These are phyloP conservation scores for Suhomyces sp. DNA, from an alignment of 805 yeast genomes.

Conservation along the genomic window DNA sequence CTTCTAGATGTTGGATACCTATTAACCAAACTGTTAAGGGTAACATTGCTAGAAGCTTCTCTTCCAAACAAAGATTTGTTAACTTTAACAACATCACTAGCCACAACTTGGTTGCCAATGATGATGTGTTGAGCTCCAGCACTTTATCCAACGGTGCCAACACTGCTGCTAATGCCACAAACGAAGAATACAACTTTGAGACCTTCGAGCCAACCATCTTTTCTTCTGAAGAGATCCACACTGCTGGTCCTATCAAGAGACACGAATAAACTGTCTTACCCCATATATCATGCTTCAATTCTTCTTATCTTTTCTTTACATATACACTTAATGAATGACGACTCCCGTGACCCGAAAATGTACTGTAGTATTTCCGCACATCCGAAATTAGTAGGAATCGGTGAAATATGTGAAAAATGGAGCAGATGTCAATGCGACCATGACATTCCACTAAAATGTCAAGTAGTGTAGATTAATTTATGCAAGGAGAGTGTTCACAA, in stretches of 20 bases:
- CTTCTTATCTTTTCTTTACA: background rate
- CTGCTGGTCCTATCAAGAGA: constrained; percentile 39
- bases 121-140: constrained; percentile 23
- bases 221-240: constrained; percentile 40
- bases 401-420: background rate
- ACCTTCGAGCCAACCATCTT: constrained; percentile 38
- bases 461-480: background rate
- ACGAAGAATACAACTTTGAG: constrained; percentile 24
- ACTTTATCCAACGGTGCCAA: constrained; percentile 9
- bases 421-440: background rate
- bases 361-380: background rate
- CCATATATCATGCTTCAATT: constrained; percentile 4
- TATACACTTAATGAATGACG: constrained; percentile 1
- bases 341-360: background rate
- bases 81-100: constrained; percentile 33
- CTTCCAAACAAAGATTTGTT: constrained; percentile 34
- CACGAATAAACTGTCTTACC: constrained; percentile 18
- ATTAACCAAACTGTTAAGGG: constrained; percentile 15
- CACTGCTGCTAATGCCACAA: constrained; percentile 11
- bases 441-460: background rate
- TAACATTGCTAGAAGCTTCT: constrained; percentile 26
- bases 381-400: background rate
- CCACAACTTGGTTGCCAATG: constrained; percentile 32
- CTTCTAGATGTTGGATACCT: constrained; percentile 44
- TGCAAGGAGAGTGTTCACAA: background rate